Evolutionary conservation across 805 yeast genomes (phyloP).

Genomic region (Barnettozyma wickerhamii): DNA sequence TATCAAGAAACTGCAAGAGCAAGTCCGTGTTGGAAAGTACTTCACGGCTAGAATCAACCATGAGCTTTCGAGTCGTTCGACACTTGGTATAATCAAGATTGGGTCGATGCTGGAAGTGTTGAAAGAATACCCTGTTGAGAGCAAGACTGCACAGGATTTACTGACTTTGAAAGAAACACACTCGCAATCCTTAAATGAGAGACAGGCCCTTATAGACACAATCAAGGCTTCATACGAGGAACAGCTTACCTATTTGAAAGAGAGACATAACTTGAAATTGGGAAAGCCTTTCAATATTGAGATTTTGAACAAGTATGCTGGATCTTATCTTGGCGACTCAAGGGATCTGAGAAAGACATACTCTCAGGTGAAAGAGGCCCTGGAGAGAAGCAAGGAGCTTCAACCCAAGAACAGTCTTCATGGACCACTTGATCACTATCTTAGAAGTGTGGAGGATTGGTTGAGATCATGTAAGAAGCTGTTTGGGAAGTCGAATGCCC

Average conservation of each 20-base stretch:
- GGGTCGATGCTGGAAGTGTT: constrained; percentile 9
- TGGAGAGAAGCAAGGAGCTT: constrained; percentile 20
- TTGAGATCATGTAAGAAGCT: constrained; percentile 28
- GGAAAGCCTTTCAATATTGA: not conserved
- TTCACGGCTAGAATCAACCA: constrained; percentile 11
- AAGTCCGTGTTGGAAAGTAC: constrained; percentile 14
- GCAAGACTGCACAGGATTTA: constrained; percentile 13
- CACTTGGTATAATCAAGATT: constrained; percentile 7
- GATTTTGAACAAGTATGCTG: constrained; percentile 8
- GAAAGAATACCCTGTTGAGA: constrained; percentile 23
- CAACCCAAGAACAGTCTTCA: constrained; percentile 1
- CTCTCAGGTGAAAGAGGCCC: constrained; percentile 24
- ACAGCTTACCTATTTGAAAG: not conserved
- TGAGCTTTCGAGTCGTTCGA: constrained; percentile 1
- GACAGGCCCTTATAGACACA: constrained; percentile 3
- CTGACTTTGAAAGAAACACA: constrained; percentile 13
- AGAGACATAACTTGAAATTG: constrained; percentile 4
- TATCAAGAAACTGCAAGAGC: constrained; percentile 10
- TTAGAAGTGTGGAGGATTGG: constrained; percentile 34
- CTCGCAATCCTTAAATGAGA: constrained; percentile 9
- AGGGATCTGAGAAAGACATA: constrained; percentile 30
- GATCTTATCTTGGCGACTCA: constrained; percentile 26
- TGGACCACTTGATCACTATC: constrained; percentile 17
- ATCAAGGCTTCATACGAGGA: not conserved
- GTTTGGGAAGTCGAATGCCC: constrained; percentile 33